Conservation (phyloP, 495 filamentous ascomycete genomes). For the Apodospora peruviana region DNA sequence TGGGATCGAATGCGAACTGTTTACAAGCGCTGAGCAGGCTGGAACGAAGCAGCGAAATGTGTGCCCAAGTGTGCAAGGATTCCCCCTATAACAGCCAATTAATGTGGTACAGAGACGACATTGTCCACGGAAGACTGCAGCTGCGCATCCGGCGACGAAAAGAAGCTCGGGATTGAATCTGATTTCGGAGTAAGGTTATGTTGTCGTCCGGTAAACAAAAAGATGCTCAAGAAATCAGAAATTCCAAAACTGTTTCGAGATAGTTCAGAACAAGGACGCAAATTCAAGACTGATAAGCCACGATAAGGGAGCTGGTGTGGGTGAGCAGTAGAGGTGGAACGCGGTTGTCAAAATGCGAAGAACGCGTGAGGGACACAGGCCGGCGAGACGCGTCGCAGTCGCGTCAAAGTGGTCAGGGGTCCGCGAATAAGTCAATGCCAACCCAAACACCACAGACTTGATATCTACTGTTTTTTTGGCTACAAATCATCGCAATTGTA, state of each 20-base stretch:
- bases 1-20: no score
- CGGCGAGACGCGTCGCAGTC: slow-evolving; percentile 18
- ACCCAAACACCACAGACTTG: background rate
- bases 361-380: slow-evolving; percentile 5
- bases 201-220: no score
- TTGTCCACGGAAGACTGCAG: slow-evolving; percentile 16
- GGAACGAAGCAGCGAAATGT: background rate
- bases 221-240: no score
- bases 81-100: slow-evolving; percentile 23
- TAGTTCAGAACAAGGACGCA: no score
- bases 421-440: slow-evolving; percentile 9
- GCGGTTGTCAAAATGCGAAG: slow-evolving; percentile 3
- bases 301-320: no score
- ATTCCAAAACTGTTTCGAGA: no score
- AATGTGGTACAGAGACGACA: slow-evolving; percentile 21
- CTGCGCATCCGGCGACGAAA: background rate
- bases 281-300: no score
- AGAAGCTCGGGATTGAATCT: background rate
- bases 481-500: no score
- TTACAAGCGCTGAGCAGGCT: no score
- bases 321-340: slow-evolving; percentile 4
- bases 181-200: background rate
- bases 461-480: slow-evolving; percentile 1
- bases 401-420: slow-evolving; percentile 27
- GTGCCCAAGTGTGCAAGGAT: slow-evolving; percentile 1